A percentile compares a stretch with the other conserved stretches of the same genome.
Evolutionary conservation across 2,329 filamentous ascomycete species (phyloP).

Genomic region (Beauveria scarabaeidicola): DNA sequence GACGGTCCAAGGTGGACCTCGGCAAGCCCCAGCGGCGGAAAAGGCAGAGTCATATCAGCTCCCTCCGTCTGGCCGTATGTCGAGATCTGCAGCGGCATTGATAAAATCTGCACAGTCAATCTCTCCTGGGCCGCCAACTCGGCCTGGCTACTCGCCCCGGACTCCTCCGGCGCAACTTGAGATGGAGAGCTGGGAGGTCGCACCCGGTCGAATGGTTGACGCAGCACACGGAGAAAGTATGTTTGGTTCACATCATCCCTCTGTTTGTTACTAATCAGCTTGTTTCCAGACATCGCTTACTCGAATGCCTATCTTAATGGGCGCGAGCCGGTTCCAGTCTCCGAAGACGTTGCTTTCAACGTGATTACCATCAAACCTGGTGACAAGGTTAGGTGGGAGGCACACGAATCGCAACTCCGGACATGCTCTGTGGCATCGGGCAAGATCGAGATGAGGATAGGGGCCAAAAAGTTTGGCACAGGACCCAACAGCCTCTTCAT

Average conservation of each 20-base stretch:
- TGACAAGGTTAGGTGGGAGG: slow-evolving; percentile 22
- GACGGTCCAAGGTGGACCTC: neutral
- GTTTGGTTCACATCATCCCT: slow-evolving; percentile 13
- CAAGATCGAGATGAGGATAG: slow-evolving; percentile 32
- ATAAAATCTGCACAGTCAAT: neutral
- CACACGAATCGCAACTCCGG: slow-evolving; percentile 24
- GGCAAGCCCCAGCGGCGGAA: neutral
- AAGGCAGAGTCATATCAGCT: neutral
- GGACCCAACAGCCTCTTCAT: slow-evolving; percentile 38
- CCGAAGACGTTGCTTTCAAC: slow-evolving; percentile 31
- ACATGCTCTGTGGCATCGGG: slow-evolving; percentile 32
- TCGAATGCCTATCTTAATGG: slow-evolving; percentile 34
- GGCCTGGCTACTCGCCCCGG: neutral
- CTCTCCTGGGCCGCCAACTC: neutral
- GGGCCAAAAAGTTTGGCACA: slow-evolving; percentile 28
- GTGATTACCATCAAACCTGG: slow-evolving; percentile 33
- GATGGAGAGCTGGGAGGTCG: slow-evolving; percentile 38
- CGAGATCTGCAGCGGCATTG: neutral
- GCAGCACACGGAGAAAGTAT: slow-evolving; percentile 26
- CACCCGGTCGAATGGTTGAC: slow-evolving; percentile 32
- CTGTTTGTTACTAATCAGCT: neutral
- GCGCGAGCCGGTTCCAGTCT: slow-evolving; percentile 27
- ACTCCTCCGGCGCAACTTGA: slow-evolving; percentile 17
- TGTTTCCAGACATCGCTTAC: slow-evolving; percentile 31
- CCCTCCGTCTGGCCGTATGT: neutral